These are phyloP conservation scores for Sclerotinia borealis DNA, from an alignment of 2,329 filamentous ascomycete genomes.

Conservation along the genomic window DNA sequence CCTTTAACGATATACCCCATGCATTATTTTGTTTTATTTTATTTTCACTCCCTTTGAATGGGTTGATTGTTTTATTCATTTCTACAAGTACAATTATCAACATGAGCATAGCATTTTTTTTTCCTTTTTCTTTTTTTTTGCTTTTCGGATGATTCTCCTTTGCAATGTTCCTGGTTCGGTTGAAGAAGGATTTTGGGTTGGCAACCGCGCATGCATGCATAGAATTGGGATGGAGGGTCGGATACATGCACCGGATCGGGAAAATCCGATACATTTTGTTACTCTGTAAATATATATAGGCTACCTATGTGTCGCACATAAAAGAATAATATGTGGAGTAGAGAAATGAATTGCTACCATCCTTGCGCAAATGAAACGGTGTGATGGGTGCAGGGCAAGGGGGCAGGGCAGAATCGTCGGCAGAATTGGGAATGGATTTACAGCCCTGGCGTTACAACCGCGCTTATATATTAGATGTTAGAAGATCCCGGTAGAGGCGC, in stretches of 20 bases:
- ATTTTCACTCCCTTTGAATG: neutral
- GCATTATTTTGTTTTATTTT: neutral
- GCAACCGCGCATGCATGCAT: neutral
- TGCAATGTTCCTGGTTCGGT: neutral
- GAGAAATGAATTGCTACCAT: neutral
- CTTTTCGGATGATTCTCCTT: neutral
- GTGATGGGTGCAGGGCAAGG: neutral
- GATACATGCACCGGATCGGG: neutral
- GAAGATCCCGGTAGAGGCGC: no score
- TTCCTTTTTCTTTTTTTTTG: neutral
- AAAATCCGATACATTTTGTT: neutral
- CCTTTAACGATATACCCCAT: slow-evolving; percentile 9
- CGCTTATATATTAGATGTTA: no score
- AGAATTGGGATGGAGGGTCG: neutral
- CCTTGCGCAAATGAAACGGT: neutral
- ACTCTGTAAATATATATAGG: neutral
- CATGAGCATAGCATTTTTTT: neutral
- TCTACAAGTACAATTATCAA: neutral
- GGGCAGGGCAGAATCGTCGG: neutral
- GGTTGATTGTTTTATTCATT: neutral
- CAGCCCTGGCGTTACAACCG: no score
- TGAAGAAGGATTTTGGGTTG: neutral
- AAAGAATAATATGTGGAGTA: neutral
- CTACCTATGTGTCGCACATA: neutral
- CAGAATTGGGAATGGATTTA: no score